phyloP scores from a whole-genome alignment of 345 rosid species.

The Mallotus nudiflorus region DNA sequence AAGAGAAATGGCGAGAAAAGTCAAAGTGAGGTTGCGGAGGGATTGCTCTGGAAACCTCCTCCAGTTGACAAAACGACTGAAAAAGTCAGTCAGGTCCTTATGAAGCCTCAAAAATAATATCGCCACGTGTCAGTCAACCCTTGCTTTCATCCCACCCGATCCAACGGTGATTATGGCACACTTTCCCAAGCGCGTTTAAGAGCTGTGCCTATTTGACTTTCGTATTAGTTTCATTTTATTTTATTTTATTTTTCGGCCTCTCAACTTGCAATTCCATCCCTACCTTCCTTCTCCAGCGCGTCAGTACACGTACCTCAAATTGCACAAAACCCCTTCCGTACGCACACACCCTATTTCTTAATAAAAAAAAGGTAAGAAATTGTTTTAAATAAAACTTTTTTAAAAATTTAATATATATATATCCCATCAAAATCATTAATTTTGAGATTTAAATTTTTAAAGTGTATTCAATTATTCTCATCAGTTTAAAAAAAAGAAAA shows the following conservation, averaged over 20 bases:
- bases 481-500: too few species aligned
- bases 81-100: conserved; percentile 4
- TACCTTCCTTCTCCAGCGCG: conserved; percentile 12
- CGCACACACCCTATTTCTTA: too few species aligned
- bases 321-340: too few species aligned
- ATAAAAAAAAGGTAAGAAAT: too few species aligned
- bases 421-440: too few species aligned
- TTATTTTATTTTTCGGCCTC: conserved; percentile 1
- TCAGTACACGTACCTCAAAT: background rate
- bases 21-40: conserved; percentile 15
- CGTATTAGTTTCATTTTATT: conserved; percentile 1
- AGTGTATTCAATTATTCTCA: too few species aligned
- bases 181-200: conserved; percentile 30
- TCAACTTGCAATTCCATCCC: too few species aligned
- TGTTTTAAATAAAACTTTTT: too few species aligned
- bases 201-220: conserved; percentile 46
- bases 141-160: conserved; percentile 28
- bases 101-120: too few species aligned
- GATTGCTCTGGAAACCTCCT: conserved; percentile 21
- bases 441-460: too few species aligned
- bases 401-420: too few species aligned
- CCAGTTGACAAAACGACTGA: conserved; percentile 29
- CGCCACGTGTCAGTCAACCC: conserved; percentile 42
- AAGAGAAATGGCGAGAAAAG: background rate
- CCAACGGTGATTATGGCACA: conserved; percentile 54